Base-by-base conservation (phyloP, 495 filamentous ascomycete species). In the Cercophora samala region DNA sequence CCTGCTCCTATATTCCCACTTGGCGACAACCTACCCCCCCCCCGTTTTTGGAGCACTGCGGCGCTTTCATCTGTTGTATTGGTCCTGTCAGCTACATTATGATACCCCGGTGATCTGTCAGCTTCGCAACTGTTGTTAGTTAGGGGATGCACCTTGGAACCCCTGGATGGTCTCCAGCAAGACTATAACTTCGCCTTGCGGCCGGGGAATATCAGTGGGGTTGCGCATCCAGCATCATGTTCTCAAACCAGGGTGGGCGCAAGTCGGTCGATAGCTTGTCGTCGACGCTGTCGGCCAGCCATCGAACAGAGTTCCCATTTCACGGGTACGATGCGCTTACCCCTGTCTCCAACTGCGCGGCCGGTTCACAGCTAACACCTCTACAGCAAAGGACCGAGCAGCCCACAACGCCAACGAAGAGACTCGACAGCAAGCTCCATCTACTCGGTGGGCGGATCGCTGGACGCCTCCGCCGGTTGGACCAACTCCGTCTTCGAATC, bases 361-460 rank as follows among this genome's bases (percentile, higher is more conserved):
- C 37, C n/a, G n/a, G 19, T 25, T 24, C 25, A 19, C 19, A 64
- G 46, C 66, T 70, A 42, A 61, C 66, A 25, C 72, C 79, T 69
- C 73, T 75, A 73, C 65, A 58, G 76, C 73, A 66, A 58, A 58
- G 69, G 60, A 22, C 52, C 73, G 64, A 62, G 73, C 64, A 64
- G 74, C 68, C 64, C 73, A 19, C 70, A 71, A 52, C 68, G 68
- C 24, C 69, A 71, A 17, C 84, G 93, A 71, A 82, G 93, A 79
- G 91, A 88, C 62, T 98, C 94, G 21, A 91, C 88, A 4, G 90
- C 94, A 37, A 96, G 93, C 83, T 97, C 93, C 25, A 86, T 94
- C 70, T 86, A 86, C 71, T 97, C 93, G 61, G 85, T 91, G 67
- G 89, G 90, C 23, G 89, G 89, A 25, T 83, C 89, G 52, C 77